Percentiles rank a stretch among this genome's conserved stretches.
Conservation (phyloP, 2,329 filamentous ascomycete genomes). For the Claviceps humidiphila region DNA sequence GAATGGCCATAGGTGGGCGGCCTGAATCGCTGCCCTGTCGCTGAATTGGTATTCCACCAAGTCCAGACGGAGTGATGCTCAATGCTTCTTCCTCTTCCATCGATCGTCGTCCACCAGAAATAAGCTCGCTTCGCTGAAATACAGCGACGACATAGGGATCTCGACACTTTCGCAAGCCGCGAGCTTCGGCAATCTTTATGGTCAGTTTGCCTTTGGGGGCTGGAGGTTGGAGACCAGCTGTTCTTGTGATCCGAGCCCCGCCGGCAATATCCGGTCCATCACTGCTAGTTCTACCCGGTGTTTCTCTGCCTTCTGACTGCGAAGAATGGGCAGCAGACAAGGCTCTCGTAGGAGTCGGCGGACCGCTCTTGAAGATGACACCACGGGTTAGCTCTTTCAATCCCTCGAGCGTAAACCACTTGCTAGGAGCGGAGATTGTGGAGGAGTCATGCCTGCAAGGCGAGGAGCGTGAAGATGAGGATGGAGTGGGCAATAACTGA, state of each 20-base stretch:
- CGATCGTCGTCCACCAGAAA: constrained; percentile 69
- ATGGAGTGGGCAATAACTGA: neutral
- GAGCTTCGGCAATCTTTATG: constrained; percentile 77
- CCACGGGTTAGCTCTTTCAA: constrained; percentile 80
- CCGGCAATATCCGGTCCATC: constrained; percentile 30
- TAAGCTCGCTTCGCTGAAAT: constrained; percentile 92
- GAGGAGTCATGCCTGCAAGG: constrained; percentile 32
- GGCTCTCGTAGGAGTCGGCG: constrained; percentile 78
- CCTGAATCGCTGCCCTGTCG: constrained; percentile 70
- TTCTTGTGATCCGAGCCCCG: constrained; percentile 39
- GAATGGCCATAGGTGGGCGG: constrained; percentile 76
- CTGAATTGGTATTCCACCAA: constrained; percentile 47
- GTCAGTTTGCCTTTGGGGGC: constrained; percentile 75
- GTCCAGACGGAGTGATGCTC: constrained; percentile 30
- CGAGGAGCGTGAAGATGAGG: constrained; percentile 15
- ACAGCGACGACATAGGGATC: constrained; percentile 95
- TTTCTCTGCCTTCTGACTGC: constrained; percentile 31
- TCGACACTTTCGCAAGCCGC: constrained; percentile 65
- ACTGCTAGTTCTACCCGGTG: constrained; percentile 24
- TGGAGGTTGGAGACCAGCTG: constrained; percentile 48
- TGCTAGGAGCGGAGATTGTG: constrained; percentile 26
- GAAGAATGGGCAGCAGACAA: constrained; percentile 52
- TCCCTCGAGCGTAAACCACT: constrained; percentile 53
- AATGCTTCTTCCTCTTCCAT: constrained; percentile 46
- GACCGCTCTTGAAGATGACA: constrained; percentile 70